A percentile compares a stretch with the other conserved stretches of the same genome.
Evolutionary conservation across 2,329 filamentous ascomycete genomes (phyloP).

Genomic region (Trichophyton benhamiae): DNA sequence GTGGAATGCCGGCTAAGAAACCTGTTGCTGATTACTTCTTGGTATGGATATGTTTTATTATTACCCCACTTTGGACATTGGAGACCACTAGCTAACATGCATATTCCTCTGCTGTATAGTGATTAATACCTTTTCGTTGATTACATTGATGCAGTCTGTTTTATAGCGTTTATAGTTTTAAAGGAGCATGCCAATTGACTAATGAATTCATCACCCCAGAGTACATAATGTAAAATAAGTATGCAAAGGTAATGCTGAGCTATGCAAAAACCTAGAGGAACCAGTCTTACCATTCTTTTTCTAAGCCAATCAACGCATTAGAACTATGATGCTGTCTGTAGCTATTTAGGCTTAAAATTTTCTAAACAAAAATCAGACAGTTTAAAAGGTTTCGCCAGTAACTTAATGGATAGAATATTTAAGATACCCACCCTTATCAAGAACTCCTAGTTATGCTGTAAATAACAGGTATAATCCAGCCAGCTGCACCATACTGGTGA

Average conservation of each 20-base stretch:
- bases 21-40: conserved; percentile 96
- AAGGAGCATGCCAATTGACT: background rate
- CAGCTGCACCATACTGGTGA: background rate
- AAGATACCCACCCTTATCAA: background rate
- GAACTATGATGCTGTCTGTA: too few relatives aligned
- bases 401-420: background rate
- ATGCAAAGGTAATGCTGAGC: background rate
- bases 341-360: too few relatives aligned
- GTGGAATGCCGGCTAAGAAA: conserved; percentile 98
- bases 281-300: background rate
- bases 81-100: background rate
- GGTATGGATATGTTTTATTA: conserved; percentile 21
- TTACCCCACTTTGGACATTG: background rate
- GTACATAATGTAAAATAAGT: background rate
- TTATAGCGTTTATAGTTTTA: background rate
- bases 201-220: background rate
- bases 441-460: background rate
- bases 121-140: background rate
- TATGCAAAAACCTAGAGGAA: background rate
- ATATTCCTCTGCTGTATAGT: background rate
- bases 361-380: background rate
- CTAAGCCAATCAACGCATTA: too few relatives aligned
- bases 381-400: background rate
- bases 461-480: background rate
- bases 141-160: background rate